phyloP scores from a whole-genome alignment of 1,284 basidiomycete genomes.

The Marasmius tenuissimus region DNA sequence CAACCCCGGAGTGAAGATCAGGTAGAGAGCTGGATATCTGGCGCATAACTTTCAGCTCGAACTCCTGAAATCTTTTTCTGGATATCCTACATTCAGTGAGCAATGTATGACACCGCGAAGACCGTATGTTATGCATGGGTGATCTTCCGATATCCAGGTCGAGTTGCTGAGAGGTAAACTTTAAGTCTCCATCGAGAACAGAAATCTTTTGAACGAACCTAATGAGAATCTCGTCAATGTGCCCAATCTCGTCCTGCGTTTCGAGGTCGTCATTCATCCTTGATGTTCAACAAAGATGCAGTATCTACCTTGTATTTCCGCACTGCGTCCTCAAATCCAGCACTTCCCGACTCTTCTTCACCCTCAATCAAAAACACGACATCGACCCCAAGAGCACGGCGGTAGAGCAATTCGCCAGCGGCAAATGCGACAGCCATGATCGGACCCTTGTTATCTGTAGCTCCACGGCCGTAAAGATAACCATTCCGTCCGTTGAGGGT shows the following conservation, averaged over 20 bases:
- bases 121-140: conserved; percentile 96
- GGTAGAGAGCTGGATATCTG: conserved; percentile 68
- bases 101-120: conserved; percentile 91
- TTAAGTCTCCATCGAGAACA: not conserved
- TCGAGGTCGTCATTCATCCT: not conserved
- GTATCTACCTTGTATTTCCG: conserved; percentile 66
- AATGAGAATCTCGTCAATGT: conserved; percentile 85
- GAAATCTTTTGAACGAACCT: conserved; percentile 43
- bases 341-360: conserved; percentile 92
- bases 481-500: conserved; percentile 83
- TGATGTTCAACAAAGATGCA: not conserved
- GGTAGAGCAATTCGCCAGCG: conserved; percentile 75
- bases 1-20: conserved; percentile 89
- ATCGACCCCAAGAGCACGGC: conserved; percentile 79
- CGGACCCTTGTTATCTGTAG: conserved; percentile 92
- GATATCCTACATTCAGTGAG: conserved; percentile 57
- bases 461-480: conserved; percentile 92
- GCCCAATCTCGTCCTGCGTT: conserved; percentile 71
- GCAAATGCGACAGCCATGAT: conserved; percentile 91
- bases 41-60: not conserved
- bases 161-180: conserved; percentile 67
- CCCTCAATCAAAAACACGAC: conserved; percentile 93
- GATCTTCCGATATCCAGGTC: conserved; percentile 93
- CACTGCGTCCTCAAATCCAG: conserved; percentile 81
- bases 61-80: not conserved